Percentiles rank a stretch among this genome's conserved stretches.
Conservation (phyloP, 257 asterid genomes). For the Solanum bulbocastanum region DNA sequence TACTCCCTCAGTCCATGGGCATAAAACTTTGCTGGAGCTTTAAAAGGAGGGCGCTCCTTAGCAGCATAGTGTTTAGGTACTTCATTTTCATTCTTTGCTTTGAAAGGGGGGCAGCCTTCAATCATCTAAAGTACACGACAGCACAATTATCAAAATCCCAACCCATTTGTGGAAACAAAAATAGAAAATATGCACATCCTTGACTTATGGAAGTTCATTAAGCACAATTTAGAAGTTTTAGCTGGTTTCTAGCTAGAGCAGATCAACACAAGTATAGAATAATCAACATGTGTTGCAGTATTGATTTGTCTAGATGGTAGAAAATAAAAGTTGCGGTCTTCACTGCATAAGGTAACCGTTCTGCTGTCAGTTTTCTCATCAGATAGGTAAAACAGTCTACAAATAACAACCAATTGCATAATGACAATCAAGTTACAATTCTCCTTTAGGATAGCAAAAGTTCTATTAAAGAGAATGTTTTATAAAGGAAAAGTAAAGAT, state of each 20-base stretch:
- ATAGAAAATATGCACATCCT: conserved; percentile 6
- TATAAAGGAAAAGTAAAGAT: not conserved
- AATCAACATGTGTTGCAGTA: not conserved
- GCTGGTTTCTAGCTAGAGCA: not conserved
- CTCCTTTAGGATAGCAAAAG: not conserved
- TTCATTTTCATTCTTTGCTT: conserved; percentile 44
- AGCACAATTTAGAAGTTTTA: not conserved
- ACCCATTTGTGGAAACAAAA: not conserved
- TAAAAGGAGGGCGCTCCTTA: conserved; percentile 79
- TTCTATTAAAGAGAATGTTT: not conserved
- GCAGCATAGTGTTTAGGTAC: conserved; percentile 50
- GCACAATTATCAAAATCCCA: conserved; percentile 16
- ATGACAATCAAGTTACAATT: not conserved
- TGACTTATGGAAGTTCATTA: not conserved
- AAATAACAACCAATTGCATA: not conserved
- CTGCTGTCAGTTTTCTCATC: not conserved
- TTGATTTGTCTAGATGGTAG: not conserved
- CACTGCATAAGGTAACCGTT: not conserved
- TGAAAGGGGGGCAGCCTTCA: conserved; percentile 76
- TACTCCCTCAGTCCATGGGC: conserved; percentile 83
- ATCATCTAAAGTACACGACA: conserved; percentile 55
- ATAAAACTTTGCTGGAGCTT: conserved; percentile 56
- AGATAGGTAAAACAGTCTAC: not conserved
- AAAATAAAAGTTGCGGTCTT: not conserved
- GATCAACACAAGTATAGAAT: not conserved